Evolutionary conservation across 768 basidiomycete species (phyloP).

Genomic region (Tricholoma sp.): DNA sequence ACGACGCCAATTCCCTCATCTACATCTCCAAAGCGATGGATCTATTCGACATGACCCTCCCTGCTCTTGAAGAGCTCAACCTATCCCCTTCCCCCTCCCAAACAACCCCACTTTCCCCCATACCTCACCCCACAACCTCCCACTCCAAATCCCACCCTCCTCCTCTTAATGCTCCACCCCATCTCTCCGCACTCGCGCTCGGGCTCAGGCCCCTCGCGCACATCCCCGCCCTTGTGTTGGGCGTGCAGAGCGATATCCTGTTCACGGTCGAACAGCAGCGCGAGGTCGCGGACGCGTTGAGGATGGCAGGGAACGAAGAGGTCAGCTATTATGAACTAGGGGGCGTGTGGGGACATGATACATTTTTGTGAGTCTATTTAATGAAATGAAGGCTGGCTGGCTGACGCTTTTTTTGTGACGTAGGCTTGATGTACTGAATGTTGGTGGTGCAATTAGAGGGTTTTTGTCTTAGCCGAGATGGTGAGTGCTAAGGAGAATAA

Average conservation of each 20-base stretch:
- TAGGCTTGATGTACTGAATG: constrained; percentile 82
- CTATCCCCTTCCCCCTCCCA: constrained; percentile 34
- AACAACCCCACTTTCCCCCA: constrained; percentile 21
- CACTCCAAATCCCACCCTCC: constrained; percentile 70
- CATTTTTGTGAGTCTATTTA: constrained; percentile 68
- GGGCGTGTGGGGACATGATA: constrained; percentile 99
- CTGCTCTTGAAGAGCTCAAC: constrained; percentile 66
- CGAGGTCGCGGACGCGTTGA: constrained; percentile 87
- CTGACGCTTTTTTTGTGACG: background rate
- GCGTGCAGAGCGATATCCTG: constrained; percentile 94
- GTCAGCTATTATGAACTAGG: constrained; percentile 98
- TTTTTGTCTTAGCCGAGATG: constrained; percentile 56
- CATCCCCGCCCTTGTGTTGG: constrained; percentile 82
- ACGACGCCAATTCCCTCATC: constrained; percentile 98
- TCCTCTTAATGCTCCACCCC: constrained; percentile 65
- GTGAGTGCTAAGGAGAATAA: background rate
- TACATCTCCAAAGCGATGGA: constrained; percentile 99
- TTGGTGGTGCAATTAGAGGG: constrained; percentile 87
- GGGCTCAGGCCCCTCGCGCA: constrained; percentile 72
- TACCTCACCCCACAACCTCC: constrained; percentile 33
- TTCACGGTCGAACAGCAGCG: constrained; percentile 98
- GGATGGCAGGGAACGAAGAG: constrained; percentile 80
- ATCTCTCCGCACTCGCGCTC: constrained; percentile 69
- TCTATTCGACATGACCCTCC: constrained; percentile 88
- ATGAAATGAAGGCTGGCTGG: background rate